Evolutionary conservation across 2,329 filamentous ascomycete species (phyloP), one percentile per base, ranked within the genome.

Genomic region (Ciborinia camelliae): DNA sequence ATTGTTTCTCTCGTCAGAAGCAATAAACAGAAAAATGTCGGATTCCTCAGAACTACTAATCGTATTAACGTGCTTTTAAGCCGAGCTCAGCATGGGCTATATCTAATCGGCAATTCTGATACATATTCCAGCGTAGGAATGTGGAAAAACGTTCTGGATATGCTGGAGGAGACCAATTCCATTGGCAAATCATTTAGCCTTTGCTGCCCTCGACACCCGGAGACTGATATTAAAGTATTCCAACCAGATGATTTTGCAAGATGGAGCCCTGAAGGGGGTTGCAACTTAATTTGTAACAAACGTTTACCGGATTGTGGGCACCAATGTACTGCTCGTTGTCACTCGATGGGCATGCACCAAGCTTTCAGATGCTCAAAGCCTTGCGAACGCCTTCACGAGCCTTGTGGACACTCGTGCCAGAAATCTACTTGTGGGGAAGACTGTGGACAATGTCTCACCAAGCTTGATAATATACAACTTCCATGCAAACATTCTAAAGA

Each of bases 1-100:
- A 78, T 93, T 3, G 78, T 92, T 0, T 90, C 87, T 0, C 77
- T 93, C 0, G 88, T 91, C 0, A 82, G 90, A 48, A 90, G 88
- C 75, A 93, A 93, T 68, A 67, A 74, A 0, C 70, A 81, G 9
- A 77, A 76, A 10, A 83, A 81, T 7, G 82, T 82, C 23, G 90
- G 90, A 0, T 93, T 92, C 66, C 77, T 93, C 0, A 82, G 77
- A 32, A 87, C 86, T 0, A 77, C 81, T 0, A 90, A 92, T 69
- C 82, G 88, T 0, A 86, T 91, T 75, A 90, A 91, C 65, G 87
- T 91, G 0, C 77, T 90, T 0, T 77, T 91, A 0, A 87, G 83
- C 47, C 83, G 89, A 7, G 88, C 89, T 0, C 79, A 86, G 68
- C 84, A 91, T 68, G 88, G 89, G 0, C 86, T 92, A 81, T 90